These are phyloP conservation scores for Paracorniculantispora psalliotae DNA, from an alignment of 2,329 filamentous ascomycete genomes.

Conservation along the genomic window DNA sequence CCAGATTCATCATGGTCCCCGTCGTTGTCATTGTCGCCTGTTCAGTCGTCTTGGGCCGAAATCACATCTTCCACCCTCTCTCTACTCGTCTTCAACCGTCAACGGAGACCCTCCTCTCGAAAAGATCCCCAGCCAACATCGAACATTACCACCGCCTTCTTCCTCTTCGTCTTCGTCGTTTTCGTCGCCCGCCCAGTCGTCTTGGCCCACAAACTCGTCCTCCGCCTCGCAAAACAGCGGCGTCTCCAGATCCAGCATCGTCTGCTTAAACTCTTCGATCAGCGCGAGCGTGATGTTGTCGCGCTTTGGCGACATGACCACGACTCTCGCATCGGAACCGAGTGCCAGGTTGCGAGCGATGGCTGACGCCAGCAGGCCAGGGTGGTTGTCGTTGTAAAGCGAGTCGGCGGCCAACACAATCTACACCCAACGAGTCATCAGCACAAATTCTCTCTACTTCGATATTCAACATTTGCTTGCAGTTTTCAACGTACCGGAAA, in stretches of 20 bases:
- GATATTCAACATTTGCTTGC: too few relatives aligned
- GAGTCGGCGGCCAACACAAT: conserved; percentile 82
- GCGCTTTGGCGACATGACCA: conserved; percentile 77
- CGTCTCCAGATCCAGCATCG: conserved; percentile 50
- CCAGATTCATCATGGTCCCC: too few relatives aligned
- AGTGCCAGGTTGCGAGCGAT: conserved; percentile 61
- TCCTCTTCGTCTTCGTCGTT: conserved; percentile 44
- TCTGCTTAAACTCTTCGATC: conserved; percentile 54
- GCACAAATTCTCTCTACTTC: not conserved
- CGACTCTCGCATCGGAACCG: conserved; percentile 54
- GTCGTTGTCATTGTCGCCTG: too few relatives aligned
- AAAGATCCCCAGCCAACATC: conserved; percentile 67
- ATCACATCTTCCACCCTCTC: not conserved
- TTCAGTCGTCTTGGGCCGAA: too few relatives aligned
- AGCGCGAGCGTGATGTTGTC: conserved; percentile 62
- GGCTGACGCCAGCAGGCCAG: conserved; percentile 64
- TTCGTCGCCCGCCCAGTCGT: conserved; percentile 64
- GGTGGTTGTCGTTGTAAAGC: conserved; percentile 81
- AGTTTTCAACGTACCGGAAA: conserved; percentile 49
- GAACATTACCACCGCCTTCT: conserved; percentile 36
- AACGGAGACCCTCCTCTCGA: conserved; percentile 27
- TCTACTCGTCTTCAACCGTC: not conserved
- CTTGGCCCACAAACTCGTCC: conserved; percentile 59
- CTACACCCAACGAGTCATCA: conserved; percentile 28
- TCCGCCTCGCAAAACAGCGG: conserved; percentile 52